These are phyloP conservation scores for Cercospora janseana DNA, from an alignment of 2,329 filamentous ascomycete species.

Conservation along the genomic window DNA sequence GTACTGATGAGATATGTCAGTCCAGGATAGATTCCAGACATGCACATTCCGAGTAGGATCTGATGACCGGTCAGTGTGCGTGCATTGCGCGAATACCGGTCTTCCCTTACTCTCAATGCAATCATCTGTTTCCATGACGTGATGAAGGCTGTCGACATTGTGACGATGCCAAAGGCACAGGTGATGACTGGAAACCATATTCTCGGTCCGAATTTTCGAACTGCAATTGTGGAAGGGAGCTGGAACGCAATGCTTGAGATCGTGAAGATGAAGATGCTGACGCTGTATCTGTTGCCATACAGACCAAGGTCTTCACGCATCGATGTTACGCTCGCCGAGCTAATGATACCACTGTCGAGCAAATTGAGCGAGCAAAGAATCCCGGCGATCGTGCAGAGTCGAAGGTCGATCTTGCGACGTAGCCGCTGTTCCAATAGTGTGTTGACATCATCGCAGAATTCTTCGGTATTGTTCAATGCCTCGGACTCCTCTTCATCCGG, in stretches of 20 bases:
- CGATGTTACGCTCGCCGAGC: conserved; percentile 65
- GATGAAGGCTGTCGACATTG: conserved; percentile 66
- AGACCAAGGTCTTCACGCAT: conserved; percentile 65
- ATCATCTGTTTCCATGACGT: conserved; percentile 69
- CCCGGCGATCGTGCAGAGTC: conserved; percentile 68
- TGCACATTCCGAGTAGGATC: conserved; percentile 60
- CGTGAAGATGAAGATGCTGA: conserved; percentile 72
- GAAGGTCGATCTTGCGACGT: conserved; percentile 63
- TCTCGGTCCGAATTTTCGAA: conserved; percentile 63
- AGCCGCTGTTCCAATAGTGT: conserved; percentile 44
- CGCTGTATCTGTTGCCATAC: conserved; percentile 64
- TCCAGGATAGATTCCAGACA: conserved; percentile 56
- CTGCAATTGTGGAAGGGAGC: conserved; percentile 65
- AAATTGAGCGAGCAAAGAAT: conserved; percentile 69
- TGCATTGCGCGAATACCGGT: not conserved
- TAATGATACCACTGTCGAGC: conserved; percentile 68
- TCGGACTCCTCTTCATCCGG: not conserved
- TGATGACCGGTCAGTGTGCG: not conserved
- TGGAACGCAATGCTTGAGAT: conserved; percentile 67
- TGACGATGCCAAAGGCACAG: conserved; percentile 62
- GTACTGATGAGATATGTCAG: conserved; percentile 53
- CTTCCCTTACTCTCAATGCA: conserved; percentile 53
- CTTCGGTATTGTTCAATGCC: not conserved
- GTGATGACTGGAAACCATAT: conserved; percentile 62
- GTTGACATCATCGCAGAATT: not conserved